These are phyloP conservation scores for Naganishia kalamii DNA, from an alignment of 768 basidiomycete genomes.

Conservation along the genomic window DNA sequence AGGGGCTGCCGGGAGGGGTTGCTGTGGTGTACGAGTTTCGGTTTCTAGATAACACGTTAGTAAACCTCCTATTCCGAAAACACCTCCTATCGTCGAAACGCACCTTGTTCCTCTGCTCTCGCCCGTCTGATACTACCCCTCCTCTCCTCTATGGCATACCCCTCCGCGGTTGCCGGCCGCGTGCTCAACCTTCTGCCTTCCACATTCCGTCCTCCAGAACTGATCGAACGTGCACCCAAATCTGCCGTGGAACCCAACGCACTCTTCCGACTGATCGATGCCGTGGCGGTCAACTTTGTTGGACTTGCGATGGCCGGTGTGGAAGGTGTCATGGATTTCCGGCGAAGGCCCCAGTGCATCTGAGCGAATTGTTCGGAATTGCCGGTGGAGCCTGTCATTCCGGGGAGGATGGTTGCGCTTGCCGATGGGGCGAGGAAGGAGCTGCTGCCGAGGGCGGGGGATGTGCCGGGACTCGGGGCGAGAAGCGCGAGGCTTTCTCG, in stretches of 20 bases:
- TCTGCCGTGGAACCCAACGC: conserved; percentile 1
- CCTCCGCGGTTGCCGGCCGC: conserved; percentile 3
- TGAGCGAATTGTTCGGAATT: background rate
- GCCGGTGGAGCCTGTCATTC: background rate
- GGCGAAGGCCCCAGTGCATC: conserved; percentile 19
- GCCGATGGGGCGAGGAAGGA: background rate
- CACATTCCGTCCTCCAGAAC: background rate
- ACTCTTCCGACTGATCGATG: conserved; percentile 14
- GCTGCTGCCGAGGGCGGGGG: background rate
- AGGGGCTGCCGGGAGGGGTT: background rate
- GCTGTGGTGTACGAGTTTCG: background rate
- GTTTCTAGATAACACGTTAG: background rate
- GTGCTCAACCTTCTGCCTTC: background rate
- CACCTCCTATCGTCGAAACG: too few species aligned
- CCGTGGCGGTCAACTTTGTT: conserved; percentile 23
- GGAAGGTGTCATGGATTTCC: conserved; percentile 40
- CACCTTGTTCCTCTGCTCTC: background rate
- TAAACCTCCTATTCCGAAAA: too few species aligned
- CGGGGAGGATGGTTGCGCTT: background rate
- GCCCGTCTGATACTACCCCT: background rate
- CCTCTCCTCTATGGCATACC: background rate
- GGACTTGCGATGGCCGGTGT: conserved; percentile 35
- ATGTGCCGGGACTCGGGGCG: background rate
- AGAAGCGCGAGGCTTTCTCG: conserved; percentile 24
- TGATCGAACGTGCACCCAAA: background rate